Base-by-base conservation (phyloP, 2,329 filamentous ascomycete species). In the Allantophomopsis lycopodina region DNA sequence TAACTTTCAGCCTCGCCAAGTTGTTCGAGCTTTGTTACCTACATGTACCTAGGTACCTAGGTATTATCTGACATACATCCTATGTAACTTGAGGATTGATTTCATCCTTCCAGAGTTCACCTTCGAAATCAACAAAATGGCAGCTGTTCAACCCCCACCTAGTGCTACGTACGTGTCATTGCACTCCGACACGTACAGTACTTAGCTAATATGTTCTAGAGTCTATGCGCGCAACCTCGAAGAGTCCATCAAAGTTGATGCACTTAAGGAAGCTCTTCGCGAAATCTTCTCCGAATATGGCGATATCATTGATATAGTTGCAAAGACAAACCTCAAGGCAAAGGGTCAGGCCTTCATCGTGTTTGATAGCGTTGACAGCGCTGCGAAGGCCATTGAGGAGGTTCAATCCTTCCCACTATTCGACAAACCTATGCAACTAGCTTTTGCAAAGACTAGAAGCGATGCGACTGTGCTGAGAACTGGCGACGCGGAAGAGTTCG, bases 341-440 rank as follows among this genome's bases (percentile, higher is more conserved):
- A 95, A 93, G 58, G 91, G 91, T 11, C 91, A 98, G 62, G 91
- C 91, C 1, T 98, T 98, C 56, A 65, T 98, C 37, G 87, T 96
- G 35, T 96, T 87, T 57, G 86, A 93, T 51, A 73, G 68, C 44
- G 66, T 80, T n/a, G 82, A 87, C 40, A 75, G 79, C n/a, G 88
- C 88, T 3, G 66, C 73, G 39, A 72, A 76, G 46, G 89, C 91
- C 14, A 82, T 95, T 45, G 84, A 94, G 38, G 85, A 94, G 50
- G 70, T 93, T 45, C 83, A 95, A 53, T 89, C 86, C 7, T 98
- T 98, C 59, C 83, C 93, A 50, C 65, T 98, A 4, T 94, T 94
- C 52, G 86, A 83, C 37, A 94, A 95, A 63, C 79, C 83, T 1
- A 93, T 98, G 79, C 73, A 79, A 44, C 61, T 95, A 28, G 80